These are phyloP conservation scores for Phaseolus coccineus DNA, from an alignment of 331 rosid genomes.

Conservation along the genomic window DNA sequence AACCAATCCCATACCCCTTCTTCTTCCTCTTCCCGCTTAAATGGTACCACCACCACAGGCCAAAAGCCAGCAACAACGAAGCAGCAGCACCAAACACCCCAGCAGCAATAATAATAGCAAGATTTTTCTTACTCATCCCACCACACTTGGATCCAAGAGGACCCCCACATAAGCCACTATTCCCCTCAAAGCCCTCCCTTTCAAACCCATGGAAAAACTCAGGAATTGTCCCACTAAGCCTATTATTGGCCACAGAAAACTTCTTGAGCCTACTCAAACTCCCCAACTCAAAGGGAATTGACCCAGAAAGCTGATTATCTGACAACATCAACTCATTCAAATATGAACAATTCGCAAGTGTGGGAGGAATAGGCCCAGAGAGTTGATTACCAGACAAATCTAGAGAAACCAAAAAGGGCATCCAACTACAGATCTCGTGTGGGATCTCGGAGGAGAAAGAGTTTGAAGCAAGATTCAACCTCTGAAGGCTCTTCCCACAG, in stretches of 20 bases:
- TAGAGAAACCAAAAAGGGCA: slow-evolving; percentile 68
- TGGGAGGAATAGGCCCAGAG: slow-evolving; percentile 66
- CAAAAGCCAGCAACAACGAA: slow-evolving; percentile 76
- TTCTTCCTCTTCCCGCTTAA: slow-evolving; percentile 58
- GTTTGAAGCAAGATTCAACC: slow-evolving; percentile 74
- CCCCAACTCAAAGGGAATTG: slow-evolving; percentile 68
- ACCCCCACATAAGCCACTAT: slow-evolving; percentile 77
- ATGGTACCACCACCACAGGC: slow-evolving; percentile 97
- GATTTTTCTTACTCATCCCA: slow-evolving; percentile 81
- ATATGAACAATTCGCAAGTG: slow-evolving; percentile 59
- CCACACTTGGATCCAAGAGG: slow-evolving; percentile 88
- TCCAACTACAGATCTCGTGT: slow-evolving; percentile 69
- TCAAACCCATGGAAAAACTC: slow-evolving; percentile 44
- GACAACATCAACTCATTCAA: slow-evolving; percentile 63
- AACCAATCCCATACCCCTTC: slow-evolving; percentile 48
- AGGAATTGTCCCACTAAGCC: slow-evolving; percentile 72
- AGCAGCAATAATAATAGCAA: slow-evolving; percentile 88
- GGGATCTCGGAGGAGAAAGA: slow-evolving; percentile 65
- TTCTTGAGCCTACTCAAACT: slow-evolving; percentile 61
- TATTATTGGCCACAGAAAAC: slow-evolving; percentile 74
- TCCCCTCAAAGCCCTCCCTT: slow-evolving; percentile 66
- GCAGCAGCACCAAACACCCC: slow-evolving; percentile 95
- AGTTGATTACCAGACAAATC: slow-evolving; percentile 73
- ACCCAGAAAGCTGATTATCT: slow-evolving; percentile 66
- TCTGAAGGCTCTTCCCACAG: slow-evolving; percentile 71